Percentiles rank a stretch among this genome's conserved stretches.
These are phyloP conservation scores for Myxozyma kluyveri DNA, from an alignment of 805 yeast species.

Conservation along the genomic window DNA sequence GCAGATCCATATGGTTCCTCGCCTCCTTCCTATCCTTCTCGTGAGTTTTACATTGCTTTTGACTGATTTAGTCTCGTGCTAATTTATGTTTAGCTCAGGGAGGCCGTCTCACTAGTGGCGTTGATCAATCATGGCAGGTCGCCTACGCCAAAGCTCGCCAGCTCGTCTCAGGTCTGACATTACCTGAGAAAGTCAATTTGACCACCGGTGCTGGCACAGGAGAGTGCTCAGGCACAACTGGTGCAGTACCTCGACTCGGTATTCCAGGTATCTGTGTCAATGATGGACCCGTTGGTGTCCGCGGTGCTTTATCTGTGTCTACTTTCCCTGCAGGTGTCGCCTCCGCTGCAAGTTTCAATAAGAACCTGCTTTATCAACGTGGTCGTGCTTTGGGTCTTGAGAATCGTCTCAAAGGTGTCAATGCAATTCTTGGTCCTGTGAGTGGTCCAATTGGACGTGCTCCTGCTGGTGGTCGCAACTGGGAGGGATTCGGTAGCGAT, in stretches of 20 bases:
- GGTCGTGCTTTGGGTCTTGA: constrained; percentile 60
- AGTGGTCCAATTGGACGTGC: constrained; percentile 61
- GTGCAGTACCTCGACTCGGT: constrained; percentile 53
- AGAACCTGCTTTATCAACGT: constrained; percentile 49
- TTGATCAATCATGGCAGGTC: constrained; percentile 48
- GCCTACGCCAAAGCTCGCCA: constrained; percentile 57
- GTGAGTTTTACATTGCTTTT: constrained; percentile 1
- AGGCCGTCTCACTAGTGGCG: constrained; percentile 7
- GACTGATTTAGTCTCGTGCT: too few species aligned
- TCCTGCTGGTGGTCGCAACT: constrained; percentile 63
- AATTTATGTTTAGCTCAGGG: constrained; percentile 10
- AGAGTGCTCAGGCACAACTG: constrained; percentile 61
- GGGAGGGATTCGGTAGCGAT: constrained; percentile 65
- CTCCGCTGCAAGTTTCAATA: constrained; percentile 57
- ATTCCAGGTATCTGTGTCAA: constrained; percentile 57
- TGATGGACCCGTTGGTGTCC: constrained; percentile 62
- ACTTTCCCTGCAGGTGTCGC: constrained; percentile 60
- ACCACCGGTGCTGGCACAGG: constrained; percentile 68
- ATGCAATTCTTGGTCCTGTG: constrained; percentile 55
- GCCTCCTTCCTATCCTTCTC: constrained; percentile 9
- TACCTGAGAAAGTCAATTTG: constrained; percentile 57
- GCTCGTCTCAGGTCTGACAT: constrained; percentile 55
- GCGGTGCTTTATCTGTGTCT: constrained; percentile 56
- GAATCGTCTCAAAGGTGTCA: constrained; percentile 53
- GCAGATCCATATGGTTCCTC: constrained; percentile 4